Base-by-base conservation (phyloP, 768 basidiomycete species). In the Boletus sp. region DNA sequence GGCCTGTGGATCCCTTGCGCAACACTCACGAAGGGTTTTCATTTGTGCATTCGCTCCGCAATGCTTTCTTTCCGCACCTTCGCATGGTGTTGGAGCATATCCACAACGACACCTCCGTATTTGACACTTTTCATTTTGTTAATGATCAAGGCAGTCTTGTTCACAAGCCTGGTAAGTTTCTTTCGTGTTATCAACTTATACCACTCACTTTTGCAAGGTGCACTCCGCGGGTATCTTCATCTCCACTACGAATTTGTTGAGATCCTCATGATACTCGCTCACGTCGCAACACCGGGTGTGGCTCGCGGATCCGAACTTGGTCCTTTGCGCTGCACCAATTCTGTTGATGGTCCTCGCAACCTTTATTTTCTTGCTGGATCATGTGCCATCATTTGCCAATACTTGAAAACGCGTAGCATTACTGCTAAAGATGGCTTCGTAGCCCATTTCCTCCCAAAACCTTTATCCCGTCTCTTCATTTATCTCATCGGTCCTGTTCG, bases 371-470 rank as follows among this genome's bases (percentile, higher is more conserved):
- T 54, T 0, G 8, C 55, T 7, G 20, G 55, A 1, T 39, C n/a
- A 6, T 56, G 55, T 4, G 37, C 55, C 5, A 30, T 56, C 1
- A 47, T 56, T 5, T 57, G 51, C 12, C 45, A 57, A 1, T 54
- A 57, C 15, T 0, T 44, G 2, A 57, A 57, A 8, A 54, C 56
- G 18, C n/a, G 33, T 0, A 42, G 40, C 10, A 54, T 33, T 0
- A 57, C 56, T 7, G 33, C 32, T 1, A 42, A 8, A 12, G 56
- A 57, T 42, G 11, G 12, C 4, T 53, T 9, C 35, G 46, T 57
- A 11, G 14, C 39, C 0, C 51, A 57, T 36, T 53, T 57, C 11
- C 45, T 57, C 0, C 51, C 20, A 1, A 33, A n/a, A 4, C 7
- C n/a, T 1, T 7, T 53, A 1, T 33, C 46, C 5, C 28, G 17